Conservation (phyloP, 306 rosid genomes). For the Cucumis cinereus region DNA sequence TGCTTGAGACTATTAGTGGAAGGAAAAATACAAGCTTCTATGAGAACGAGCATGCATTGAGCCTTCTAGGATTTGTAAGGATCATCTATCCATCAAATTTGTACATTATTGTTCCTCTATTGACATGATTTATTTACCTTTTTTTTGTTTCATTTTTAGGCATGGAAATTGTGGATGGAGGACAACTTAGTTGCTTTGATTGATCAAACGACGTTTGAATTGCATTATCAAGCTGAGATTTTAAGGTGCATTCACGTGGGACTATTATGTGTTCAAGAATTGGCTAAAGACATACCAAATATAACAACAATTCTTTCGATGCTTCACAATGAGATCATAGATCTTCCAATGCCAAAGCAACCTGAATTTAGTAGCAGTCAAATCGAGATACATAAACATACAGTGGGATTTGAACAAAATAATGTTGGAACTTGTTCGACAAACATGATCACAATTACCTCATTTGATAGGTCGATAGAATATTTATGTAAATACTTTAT, state of each 20-base stretch:
- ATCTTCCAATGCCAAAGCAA: slow-evolving; percentile 13
- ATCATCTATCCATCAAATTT: neutral
- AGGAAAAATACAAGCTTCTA: neutral
- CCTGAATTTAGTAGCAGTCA: slow-evolving; percentile 12
- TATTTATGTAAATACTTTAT: no score
- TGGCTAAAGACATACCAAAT: slow-evolving; percentile 14
- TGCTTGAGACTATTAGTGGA: neutral
- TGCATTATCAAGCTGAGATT: neutral
- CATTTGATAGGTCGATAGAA: slow-evolving; percentile 8
- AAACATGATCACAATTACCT: slow-evolving; percentile 7
- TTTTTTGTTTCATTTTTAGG: neutral
- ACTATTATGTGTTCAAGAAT: slow-evolving; percentile 20
- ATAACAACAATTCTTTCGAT: slow-evolving; percentile 15
- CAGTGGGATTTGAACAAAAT: neutral
- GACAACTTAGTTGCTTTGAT: neutral
- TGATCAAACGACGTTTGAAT: neutral
- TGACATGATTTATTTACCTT: neutral
- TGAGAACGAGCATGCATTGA: neutral
- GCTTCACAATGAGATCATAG: slow-evolving; percentile 12
- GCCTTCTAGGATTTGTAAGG: slow-evolving; percentile 4
- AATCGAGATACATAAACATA: neutral
- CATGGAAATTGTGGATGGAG: slow-evolving; percentile 16
- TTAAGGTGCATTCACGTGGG: slow-evolving; percentile 13
- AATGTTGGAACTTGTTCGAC: neutral
- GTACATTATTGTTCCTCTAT: neutral